Base-by-base conservation (phyloP, 257 asterid genomes). In the Verbascum thapsus region DNA sequence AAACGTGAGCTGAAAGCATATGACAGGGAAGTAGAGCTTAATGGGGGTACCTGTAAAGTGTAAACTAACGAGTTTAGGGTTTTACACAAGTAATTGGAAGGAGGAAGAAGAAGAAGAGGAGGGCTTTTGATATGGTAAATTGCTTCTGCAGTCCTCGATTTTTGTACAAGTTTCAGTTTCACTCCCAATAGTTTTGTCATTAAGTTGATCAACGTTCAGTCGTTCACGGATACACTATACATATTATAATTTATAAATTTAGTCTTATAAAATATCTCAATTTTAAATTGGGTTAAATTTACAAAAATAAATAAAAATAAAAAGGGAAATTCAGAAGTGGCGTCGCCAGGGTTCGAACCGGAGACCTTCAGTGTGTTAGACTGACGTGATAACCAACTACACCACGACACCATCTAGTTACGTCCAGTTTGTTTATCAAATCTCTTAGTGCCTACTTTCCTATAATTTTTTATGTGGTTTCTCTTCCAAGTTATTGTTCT, bases 351-450 rank as follows among this genome's bases (percentile, higher is more conserved):
- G 22, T 41, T 83, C 81, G 84, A 84, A 80, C 87, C 88, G 90
- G 96, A 82, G 95, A 88, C 96, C 95, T 88, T 86, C 96, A 84
- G 96, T 84, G 95, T 88, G 95, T 88, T 88, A 85, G 95, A 91
- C 95, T 86, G 96, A 91, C 95, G 90, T 86, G 94, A 86, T 91
- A 91, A 88, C 98, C 98, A 88, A 85, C 98, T 90, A 90, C 96
- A 90, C 96, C 96, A 88, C 94, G 94, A 90, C 63, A 86, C 91
- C 95, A n/a, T n/a, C n/a, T n/a, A n/a, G n/a, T n/a, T n/a, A n/a
- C n/a, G n/a, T n/a, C n/a, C n/a, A n/a, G 32, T 26, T 26, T 26
- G 32, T 26, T 26, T 26, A 2, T 26, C 3, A 26, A 1, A 26
- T 26, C 32, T 26, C 32, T 26, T 26, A 1, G 5, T 26, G 32